Conservation (phyloP, 768 basidiomycete species). For the Podaxis sp. region DNA sequence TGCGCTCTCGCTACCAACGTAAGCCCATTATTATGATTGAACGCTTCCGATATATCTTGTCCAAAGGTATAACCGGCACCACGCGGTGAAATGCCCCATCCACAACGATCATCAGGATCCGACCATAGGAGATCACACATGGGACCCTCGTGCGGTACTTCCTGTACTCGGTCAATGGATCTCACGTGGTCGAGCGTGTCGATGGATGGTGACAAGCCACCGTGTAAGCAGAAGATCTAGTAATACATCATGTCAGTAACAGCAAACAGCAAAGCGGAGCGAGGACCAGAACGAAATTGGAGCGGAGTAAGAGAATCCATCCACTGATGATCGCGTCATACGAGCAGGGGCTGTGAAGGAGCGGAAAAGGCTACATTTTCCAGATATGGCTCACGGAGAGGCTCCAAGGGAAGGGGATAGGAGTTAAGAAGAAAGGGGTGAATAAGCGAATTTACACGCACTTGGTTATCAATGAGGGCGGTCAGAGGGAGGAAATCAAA, state of each 20-base stretch:
- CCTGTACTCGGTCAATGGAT: constrained; percentile 97
- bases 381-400: neutral
- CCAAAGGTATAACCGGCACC: constrained; percentile 99
- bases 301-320: neutral
- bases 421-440: constrained; percentile 1
- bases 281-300: constrained; percentile 10
- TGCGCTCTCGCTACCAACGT: constrained; percentile 93
- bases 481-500: constrained; percentile 98
- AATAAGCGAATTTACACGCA: constrained; percentile 39
- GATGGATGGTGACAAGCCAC: constrained; percentile 96
- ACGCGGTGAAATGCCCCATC: constrained; percentile 98
- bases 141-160: constrained; percentile 98
- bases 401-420: neutral
- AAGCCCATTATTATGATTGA: constrained; percentile 98
- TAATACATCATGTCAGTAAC: constrained; percentile 11
- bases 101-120: constrained; percentile 98
- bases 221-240: constrained; percentile 98
- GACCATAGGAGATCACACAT: constrained; percentile 99
- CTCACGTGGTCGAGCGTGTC: constrained; percentile 99
- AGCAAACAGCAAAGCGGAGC: constrained; percentile 6
- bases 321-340: constrained; percentile 1
- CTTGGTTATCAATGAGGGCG: constrained; percentile 98
- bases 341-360: neutral
- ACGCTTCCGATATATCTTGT: constrained; percentile 98
- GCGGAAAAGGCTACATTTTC: constrained; percentile 2